Conservation (phyloP, 306 rosid genomes). For the Vicia faba region DNA sequence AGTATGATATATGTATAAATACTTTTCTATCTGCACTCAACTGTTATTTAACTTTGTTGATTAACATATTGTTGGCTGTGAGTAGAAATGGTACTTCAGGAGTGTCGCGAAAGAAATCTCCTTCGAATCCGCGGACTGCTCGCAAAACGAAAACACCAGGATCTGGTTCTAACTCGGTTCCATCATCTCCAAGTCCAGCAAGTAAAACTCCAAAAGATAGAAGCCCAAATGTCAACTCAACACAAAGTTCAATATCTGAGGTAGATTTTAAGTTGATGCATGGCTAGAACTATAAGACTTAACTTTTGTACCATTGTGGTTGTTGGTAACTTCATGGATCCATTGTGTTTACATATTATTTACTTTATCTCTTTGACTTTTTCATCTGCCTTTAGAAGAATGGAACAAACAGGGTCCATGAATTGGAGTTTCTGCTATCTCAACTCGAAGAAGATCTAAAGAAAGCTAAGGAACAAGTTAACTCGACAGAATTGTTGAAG, state of each 20-base stretch:
- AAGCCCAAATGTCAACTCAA: conserved; percentile 64
- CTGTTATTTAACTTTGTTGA: conserved; percentile 18
- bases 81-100: conserved; percentile 61
- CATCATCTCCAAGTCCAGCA: conserved; percentile 51
- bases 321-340: conserved; percentile 17
- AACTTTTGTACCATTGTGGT: neutral
- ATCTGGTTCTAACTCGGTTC: conserved; percentile 47
- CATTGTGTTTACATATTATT: neutral
- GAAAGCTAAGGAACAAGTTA: conserved; percentile 70
- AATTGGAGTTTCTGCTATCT: conserved; percentile 65
- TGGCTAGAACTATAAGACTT: neutral
- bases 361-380: conserved; percentile 1
- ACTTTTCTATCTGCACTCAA: conserved; percentile 18
- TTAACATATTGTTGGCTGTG: conserved; percentile 34
- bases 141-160: conserved; percentile 53
- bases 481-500: conserved; percentile 60
- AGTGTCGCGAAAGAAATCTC: conserved; percentile 68
- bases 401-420: conserved; percentile 57
- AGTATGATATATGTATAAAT: conserved; percentile 7
- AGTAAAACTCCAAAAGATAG: conserved; percentile 61
- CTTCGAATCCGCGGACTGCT: conserved; percentile 56
- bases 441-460: conserved; percentile 76
- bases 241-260: conserved; percentile 66
- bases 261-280: conserved; percentile 39
- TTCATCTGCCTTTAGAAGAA: conserved; percentile 57